Conservation (phyloP, 2,329 filamentous ascomycete genomes). For the Aspergillus aculeatus region DNA sequence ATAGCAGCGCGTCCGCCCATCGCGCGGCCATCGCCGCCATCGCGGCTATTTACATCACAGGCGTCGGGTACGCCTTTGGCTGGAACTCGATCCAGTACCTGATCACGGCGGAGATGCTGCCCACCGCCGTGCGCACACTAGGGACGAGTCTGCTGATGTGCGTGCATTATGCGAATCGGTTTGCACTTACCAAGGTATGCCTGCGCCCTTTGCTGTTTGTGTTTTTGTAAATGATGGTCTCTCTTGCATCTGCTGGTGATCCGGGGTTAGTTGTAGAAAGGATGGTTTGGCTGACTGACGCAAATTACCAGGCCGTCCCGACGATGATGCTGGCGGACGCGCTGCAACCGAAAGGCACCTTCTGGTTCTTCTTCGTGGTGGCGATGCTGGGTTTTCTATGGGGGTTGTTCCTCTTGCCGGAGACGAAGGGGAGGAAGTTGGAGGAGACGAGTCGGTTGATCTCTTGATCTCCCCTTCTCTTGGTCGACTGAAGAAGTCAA, state of each 20-base stretch:
- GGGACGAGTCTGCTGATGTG: constrained; percentile 46
- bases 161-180: constrained; percentile 43
- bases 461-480: not conserved
- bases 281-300: not conserved
- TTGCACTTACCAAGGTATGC: constrained; percentile 36
- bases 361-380: constrained; percentile 71
- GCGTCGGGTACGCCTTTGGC: constrained; percentile 49
- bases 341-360: constrained; percentile 62
- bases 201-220: constrained; percentile 29
- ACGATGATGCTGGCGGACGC: constrained; percentile 24
- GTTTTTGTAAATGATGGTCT: constrained; percentile 39
- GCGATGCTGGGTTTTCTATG: constrained; percentile 65
- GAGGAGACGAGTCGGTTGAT: constrained; percentile 20
- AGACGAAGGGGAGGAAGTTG: constrained; percentile 60
- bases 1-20: constrained; percentile 28
- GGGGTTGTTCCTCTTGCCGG: constrained; percentile 69
- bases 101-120: constrained; percentile 49
- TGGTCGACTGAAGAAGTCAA: too few relatives aligned
- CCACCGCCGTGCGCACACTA: constrained; percentile 43
- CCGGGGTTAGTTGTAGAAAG: not conserved
- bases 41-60: constrained; percentile 46
- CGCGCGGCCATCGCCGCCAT: constrained; percentile 36
- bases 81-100: constrained; percentile 50
- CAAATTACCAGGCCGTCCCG: constrained; percentile 11
- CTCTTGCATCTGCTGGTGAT: not conserved